phyloP scores from a whole-genome alignment of 176 grass and related monocot species.

The Eremochloa ophiuroides region DNA sequence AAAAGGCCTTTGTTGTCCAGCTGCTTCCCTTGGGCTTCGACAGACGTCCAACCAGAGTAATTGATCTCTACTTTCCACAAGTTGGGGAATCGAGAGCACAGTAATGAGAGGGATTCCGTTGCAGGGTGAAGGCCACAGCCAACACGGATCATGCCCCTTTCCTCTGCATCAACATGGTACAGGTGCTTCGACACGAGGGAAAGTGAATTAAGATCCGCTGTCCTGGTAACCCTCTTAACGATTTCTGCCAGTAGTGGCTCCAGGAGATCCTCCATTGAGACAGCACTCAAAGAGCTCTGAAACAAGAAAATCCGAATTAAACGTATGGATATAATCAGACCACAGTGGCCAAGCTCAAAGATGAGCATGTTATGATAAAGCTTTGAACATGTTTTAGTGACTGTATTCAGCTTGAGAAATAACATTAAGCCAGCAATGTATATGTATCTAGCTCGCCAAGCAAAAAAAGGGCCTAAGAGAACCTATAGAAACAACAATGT shows the following conservation, averaged over 20 bases:
- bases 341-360: neutral
- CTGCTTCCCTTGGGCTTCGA: constrained; percentile 28
- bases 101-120: constrained; percentile 33
- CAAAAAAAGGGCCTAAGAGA: neutral
- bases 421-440: neutral
- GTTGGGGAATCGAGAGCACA: constrained; percentile 49
- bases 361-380: neutral
- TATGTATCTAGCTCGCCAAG: neutral
- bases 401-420: neutral
- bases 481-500: too few relatives aligned
- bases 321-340: neutral
- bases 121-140: constrained; percentile 39
- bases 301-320: neutral
- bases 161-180: constrained; percentile 29
- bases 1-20: constrained; percentile 45
- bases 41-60: constrained; percentile 58
- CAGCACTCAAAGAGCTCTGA: neutral
- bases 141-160: constrained; percentile 33
- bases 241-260: constrained; percentile 44
- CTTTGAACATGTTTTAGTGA: neutral
- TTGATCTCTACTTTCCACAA: constrained; percentile 63
- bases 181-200: constrained; percentile 43
- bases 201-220: constrained; percentile 50
- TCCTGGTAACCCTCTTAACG: constrained; percentile 38
- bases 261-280: constrained; percentile 44